These are phyloP conservation scores for Colletotrichum simmondsii DNA, from an alignment of 2,329 filamentous ascomycete species.

Conservation along the genomic window DNA sequence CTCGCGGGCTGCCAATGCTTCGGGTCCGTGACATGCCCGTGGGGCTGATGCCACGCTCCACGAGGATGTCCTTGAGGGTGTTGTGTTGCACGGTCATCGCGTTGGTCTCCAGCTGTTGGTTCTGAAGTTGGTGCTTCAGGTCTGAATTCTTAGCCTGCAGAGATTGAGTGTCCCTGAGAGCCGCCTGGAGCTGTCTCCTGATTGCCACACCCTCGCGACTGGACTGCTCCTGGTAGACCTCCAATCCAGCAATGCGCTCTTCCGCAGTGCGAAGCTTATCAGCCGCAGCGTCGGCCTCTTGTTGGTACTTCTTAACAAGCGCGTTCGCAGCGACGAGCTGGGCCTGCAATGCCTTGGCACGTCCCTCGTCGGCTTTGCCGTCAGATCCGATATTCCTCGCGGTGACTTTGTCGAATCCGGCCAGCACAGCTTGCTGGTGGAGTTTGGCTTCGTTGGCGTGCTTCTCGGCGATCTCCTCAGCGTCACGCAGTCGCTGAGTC, in stretches of 20 bases:
- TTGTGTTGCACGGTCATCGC: constrained; percentile 92
- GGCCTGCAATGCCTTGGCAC: constrained; percentile 78
- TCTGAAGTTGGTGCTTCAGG: constrained; percentile 83
- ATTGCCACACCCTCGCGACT: constrained; percentile 93
- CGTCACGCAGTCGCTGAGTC: constrained; percentile 80
- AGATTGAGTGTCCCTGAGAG: constrained; percentile 85
- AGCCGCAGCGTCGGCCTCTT: constrained; percentile 85
- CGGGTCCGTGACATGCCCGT: constrained; percentile 78
- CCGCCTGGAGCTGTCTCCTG: constrained; percentile 87
- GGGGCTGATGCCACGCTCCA: constrained; percentile 87
- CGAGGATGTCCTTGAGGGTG: constrained; percentile 91
- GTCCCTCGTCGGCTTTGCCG: constrained; percentile 68
- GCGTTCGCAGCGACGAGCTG: constrained; percentile 83
- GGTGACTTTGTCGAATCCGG: constrained; percentile 81
- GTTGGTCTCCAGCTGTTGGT: constrained; percentile 92
- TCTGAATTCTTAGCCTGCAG: constrained; percentile 84
- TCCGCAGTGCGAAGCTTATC: constrained; percentile 93
- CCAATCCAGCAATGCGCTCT: constrained; percentile 94
- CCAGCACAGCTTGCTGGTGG: constrained; percentile 84
- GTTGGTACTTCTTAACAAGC: constrained; percentile 88
- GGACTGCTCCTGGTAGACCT: constrained; percentile 97
- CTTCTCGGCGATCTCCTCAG: constrained; percentile 88
- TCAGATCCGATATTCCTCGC: constrained; percentile 61
- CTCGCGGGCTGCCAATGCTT: constrained; percentile 78
- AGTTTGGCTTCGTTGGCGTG: constrained; percentile 88